A percentile compares a stretch with the other conserved stretches of the same genome.
phyloP scores from a whole-genome alignment of 495 filamentous ascomycete species.

The Neurospora sp. region DNA sequence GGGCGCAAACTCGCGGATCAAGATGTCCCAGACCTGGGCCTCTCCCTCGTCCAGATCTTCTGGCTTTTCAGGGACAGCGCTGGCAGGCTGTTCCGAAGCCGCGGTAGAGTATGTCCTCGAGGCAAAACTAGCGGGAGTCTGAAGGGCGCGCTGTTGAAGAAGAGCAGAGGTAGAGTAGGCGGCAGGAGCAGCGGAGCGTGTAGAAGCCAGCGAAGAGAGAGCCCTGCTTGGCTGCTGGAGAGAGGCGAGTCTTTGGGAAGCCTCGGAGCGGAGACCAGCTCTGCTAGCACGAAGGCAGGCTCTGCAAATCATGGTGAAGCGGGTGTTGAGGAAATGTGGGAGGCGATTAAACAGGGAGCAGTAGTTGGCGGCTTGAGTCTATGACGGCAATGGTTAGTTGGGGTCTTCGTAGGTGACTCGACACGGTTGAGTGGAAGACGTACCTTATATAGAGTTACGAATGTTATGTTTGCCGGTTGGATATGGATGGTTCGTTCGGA shows the following conservation, averaged over 20 bases:
- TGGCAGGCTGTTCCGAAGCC: background rate
- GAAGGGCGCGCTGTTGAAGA: background rate
- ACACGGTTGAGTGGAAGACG: background rate
- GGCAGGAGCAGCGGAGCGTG: background rate
- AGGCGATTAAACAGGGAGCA: background rate
- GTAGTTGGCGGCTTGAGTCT: background rate
- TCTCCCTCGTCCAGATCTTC: constrained; percentile 32
- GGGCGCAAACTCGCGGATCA: constrained; percentile 32
- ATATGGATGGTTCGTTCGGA: background rate
- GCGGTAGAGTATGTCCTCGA: background rate
- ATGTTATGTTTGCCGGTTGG: background rate
- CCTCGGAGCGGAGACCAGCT: background rate
- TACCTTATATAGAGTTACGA: background rate
- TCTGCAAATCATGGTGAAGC: constrained; percentile 15
- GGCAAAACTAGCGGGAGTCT: background rate
- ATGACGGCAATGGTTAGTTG: background rate
- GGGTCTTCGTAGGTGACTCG: background rate
- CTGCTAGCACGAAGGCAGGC: constrained; percentile 12
- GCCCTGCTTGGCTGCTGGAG: background rate
- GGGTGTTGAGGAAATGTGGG: background rate
- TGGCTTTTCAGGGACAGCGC: constrained; percentile 24
- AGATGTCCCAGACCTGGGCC: constrained; percentile 34
- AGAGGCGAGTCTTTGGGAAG: background rate
- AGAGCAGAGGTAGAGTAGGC: background rate
- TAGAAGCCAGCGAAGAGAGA: background rate